Evolutionary conservation across 352 stramenopile species (phyloP), one percentile per base, ranked within the genome.

Genomic region (Halophytophthora batemanensis): DNA sequence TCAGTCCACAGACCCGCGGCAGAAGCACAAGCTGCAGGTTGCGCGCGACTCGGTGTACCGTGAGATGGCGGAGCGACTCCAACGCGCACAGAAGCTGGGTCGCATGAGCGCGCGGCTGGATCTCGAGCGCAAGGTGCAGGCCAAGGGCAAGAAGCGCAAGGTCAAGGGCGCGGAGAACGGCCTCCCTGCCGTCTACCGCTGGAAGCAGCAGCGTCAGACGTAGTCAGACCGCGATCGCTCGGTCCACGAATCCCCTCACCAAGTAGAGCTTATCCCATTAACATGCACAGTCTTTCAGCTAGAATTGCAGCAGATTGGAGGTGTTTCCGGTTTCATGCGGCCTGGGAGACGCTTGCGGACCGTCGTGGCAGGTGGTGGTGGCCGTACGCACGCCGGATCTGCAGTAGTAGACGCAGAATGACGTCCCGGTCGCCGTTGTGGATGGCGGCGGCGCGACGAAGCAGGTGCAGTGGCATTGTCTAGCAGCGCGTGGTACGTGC

Each of bases 131-230:
- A 93, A 93, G 38, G 63, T 95, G 64, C 74, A 89, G 50, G 68
- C 69, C 55, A 96, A 96, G 63, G 87, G 87, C 53, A 87, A 74
- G 50, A 87, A 91, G 45, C 57, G 74, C 25, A 96, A 96, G 69
- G 69, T 96, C 36, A 74, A 77, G 33, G 64, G 72, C 29, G 83
- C 66, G n/a, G 68, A 77, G 42, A 62, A 87, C 52, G 83, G 82
- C 17, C 53, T 66, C 37, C 86, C 87, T 1, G 78, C 84, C 6
- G 77, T 96, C 15, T 96, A 96, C 65, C 75, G 78, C 51, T 96
- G 87, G 87, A 93, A 95, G 58, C 78, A 84, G 50, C 69, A 96
- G 65, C 74, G 87, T 12, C 90, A 96, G 57, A 90, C 86, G 61
- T 96, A 69, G 48, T 61, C 43, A 46, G 8, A 11, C 3, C 11